Evolutionary conservation across 208 protist species (phyloP), one percentile per base, ranked within the genome.

Genomic region (Trypanosomatidae sp.): DNA sequence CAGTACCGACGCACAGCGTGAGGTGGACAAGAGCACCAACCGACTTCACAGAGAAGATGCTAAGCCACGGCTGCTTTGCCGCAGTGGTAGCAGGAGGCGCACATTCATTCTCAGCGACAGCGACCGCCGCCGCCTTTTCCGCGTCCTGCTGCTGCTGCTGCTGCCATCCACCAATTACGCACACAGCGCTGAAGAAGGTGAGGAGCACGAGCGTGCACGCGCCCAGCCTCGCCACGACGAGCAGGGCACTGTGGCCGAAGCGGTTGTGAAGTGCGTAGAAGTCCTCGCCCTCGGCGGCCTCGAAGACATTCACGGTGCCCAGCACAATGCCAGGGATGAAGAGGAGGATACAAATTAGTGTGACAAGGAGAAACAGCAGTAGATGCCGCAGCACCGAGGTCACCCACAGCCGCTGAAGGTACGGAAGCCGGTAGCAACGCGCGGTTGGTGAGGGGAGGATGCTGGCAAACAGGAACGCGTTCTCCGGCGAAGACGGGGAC

Each of bases 381-480:
- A 82, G 71, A 64, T 87, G 82, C 41, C 82, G 78, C 65, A 87
- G 17, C 53, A 87, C 82, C 28, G 82, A 79, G 44, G 82, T 83
- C 43, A 76, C 58, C 82, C 82, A 87, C 6, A 87, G 68, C 30
- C 82, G 74, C 76, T 84, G 82, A 47, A 87, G 58, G 68, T 81
- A 80, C 0, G 73, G 69, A 6, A 85, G 73, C 17, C 70, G 55
- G 62, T 84, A 84, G 36, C 66, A 73, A 47, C 56, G 67, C 41
- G 50, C 49, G 17, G 52, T 28, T 8, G 75, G 59, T 13, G 12
- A 62, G 41, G n/a, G 30, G 25, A 28, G 33, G 46, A 6, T 62
- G 53, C 28, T n/a, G 17, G 22, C 28, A n/a, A 19, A 36, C 44
- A 46, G 8, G n/a, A 5, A 25, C 64, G 64, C 64, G 43, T 46